phyloP scores from a whole-genome alignment of 331 rosid genomes.

The Arachis monticola region DNA sequence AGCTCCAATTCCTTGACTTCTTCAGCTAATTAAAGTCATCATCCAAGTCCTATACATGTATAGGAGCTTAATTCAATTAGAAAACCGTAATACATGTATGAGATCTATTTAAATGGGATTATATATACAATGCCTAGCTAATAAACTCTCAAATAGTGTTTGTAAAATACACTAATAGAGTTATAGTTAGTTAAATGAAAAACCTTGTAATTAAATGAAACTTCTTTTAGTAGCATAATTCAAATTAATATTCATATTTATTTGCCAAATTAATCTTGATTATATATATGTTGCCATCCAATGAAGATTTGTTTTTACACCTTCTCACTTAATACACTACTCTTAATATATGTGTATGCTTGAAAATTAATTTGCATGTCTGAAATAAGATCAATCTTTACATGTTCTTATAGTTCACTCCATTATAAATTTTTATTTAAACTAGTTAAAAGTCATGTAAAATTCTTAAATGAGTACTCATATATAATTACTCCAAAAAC shows the following conservation, averaged over 20 bases:
- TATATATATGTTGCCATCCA: no score
- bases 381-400: not conserved
- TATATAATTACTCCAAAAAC: not conserved
- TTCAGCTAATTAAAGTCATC: conserved; percentile 14
- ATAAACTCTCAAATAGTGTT: not conserved
- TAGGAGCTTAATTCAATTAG: conserved; percentile 35
- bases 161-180: not conserved
- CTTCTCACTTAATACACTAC: not conserved
- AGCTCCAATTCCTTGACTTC: conserved; percentile 29
- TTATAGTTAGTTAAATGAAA: not conserved
- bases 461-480: no score
- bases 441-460: no score
- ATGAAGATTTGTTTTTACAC: not conserved
- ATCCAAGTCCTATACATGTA: conserved; percentile 38
- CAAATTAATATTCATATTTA: not conserved
- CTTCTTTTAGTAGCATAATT: no score
- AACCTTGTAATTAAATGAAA: not conserved
- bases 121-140: not conserved
- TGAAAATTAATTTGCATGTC: not conserved
- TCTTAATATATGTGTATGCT: not conserved
- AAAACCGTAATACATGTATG: not conserved
- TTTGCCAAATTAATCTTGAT: not conserved
- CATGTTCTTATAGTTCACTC: no score
- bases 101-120: not conserved
- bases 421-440: no score